Evolutionary conservation across 139 green algal genomes (phyloP).

Genomic region (Closterium sp.): DNA sequence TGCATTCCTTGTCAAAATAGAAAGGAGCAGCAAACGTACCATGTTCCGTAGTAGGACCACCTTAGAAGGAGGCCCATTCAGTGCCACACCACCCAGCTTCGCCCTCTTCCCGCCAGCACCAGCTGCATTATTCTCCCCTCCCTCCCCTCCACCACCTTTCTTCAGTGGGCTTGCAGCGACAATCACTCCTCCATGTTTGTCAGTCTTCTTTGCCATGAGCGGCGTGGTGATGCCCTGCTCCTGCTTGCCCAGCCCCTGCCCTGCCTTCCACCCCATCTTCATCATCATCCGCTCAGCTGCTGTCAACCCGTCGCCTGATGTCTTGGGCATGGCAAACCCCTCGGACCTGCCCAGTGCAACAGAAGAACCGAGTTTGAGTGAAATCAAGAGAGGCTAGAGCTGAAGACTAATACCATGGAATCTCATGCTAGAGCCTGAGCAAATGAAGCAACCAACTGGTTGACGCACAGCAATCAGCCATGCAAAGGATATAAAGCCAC

Average conservation of each 20-base stretch:
- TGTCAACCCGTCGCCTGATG: conserved; percentile 45
- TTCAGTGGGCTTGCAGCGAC: conserved; percentile 57
- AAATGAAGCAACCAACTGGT: background rate
- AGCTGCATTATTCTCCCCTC: background rate
- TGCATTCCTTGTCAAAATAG: no score
- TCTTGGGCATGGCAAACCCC: conserved; percentile 8
- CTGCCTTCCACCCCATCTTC: conserved; percentile 96
- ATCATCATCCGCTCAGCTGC: conserved; percentile 84
- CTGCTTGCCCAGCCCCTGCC: conserved; percentile 72
- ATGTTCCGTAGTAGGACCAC: conserved; percentile 75
- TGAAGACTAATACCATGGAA: background rate
- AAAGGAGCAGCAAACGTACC: conserved; percentile 27
- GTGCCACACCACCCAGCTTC: conserved; percentile 14
- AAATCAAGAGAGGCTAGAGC: background rate
- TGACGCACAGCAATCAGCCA: background rate
- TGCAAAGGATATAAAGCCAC: background rate
- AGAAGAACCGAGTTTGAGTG: background rate
- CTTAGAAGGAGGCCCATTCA: conserved; percentile 54
- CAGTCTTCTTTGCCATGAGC: conserved; percentile 77
- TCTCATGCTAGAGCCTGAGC: background rate
- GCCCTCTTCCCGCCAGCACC: background rate
- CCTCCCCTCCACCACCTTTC: background rate
- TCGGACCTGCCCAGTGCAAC: background rate
- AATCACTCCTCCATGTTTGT: conserved; percentile 70
- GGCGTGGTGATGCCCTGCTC: conserved; percentile 85